Conservation (phyloP, 768 basidiomycete species). For the Asterophora lycoperdoides region DNA sequence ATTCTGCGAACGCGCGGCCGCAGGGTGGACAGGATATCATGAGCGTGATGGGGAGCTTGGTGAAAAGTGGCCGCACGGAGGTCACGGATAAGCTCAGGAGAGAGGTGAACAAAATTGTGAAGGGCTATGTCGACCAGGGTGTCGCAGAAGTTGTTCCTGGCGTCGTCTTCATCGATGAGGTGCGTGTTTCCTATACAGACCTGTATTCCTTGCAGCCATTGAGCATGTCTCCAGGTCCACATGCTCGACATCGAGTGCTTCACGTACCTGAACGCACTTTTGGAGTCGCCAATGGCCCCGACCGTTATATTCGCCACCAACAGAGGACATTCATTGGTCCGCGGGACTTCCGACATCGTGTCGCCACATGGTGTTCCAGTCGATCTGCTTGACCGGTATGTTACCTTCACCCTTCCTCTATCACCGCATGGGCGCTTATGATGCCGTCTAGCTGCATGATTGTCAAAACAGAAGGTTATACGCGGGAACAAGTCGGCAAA, state of each 20-base stretch:
- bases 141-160: constrained; percentile 98
- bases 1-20: constrained; percentile 94
- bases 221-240: constrained; percentile 65
- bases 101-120: constrained; percentile 97
- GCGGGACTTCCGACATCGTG: constrained; percentile 89
- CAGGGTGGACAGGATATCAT: constrained; percentile 98
- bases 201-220: neutral
- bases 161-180: constrained; percentile 98
- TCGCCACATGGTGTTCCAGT: constrained; percentile 92
- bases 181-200: constrained; percentile 29
- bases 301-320: constrained; percentile 98
- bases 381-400: constrained; percentile 87
- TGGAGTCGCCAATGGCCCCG: constrained; percentile 96
- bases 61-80: constrained; percentile 91
- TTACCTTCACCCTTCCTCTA: constrained; percentile 2
- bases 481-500: constrained; percentile 76
- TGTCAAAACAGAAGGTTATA: constrained; percentile 86
- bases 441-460: constrained; percentile 72
- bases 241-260: constrained; percentile 99
- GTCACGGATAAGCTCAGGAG: constrained; percentile 93
- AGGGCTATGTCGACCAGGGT: constrained; percentile 96
- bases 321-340: constrained; percentile 85
- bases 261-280: constrained; percentile 92
- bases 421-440: neutral
- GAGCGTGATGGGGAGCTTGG: constrained; percentile 91